phyloP scores from a whole-genome alignment of 306 rosid genomes.

The Canavalia ensiformis region DNA sequence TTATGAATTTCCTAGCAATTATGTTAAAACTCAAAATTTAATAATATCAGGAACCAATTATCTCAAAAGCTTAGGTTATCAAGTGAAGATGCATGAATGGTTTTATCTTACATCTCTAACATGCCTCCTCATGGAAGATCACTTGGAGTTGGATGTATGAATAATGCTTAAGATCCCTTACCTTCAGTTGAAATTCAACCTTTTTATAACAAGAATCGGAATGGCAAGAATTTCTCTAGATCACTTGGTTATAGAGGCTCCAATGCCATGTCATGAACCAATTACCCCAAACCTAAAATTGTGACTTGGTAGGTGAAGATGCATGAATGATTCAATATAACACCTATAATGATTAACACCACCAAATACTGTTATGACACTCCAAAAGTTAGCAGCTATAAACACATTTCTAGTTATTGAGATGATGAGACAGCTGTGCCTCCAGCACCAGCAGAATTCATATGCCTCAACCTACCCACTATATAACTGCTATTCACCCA shows the following conservation, averaged over 20 bases:
- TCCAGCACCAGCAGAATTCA: not conserved
- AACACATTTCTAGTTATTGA: not conserved
- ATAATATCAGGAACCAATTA: not conserved
- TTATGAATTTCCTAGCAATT: not conserved
- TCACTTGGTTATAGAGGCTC: too few relatives aligned
- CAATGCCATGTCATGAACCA: too few relatives aligned
- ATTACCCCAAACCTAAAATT: too few relatives aligned
- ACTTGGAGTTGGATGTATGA: too few relatives aligned
- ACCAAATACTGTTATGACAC: constrained; percentile 11
- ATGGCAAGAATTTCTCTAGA: too few relatives aligned
- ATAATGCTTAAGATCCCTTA: too few relatives aligned
- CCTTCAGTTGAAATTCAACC: too few relatives aligned
- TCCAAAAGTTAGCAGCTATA: not conserved
- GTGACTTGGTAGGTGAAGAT: too few relatives aligned
- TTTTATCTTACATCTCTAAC: not conserved
- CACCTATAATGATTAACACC: not conserved
- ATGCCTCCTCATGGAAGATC: too few relatives aligned
- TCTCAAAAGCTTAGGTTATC: not conserved
- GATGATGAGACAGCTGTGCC: not conserved
- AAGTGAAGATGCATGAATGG: constrained; percentile 4
- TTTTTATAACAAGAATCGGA: too few relatives aligned
- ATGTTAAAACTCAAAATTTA: constrained; percentile 9
- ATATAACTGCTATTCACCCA: not conserved
- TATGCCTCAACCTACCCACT: constrained; percentile 16
- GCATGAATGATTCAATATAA: too few relatives aligned